Evolutionary conservation across 306 rosid genomes (phyloP), one percentile per base, ranked within the genome.

Genomic region (Quercus parvula): DNA sequence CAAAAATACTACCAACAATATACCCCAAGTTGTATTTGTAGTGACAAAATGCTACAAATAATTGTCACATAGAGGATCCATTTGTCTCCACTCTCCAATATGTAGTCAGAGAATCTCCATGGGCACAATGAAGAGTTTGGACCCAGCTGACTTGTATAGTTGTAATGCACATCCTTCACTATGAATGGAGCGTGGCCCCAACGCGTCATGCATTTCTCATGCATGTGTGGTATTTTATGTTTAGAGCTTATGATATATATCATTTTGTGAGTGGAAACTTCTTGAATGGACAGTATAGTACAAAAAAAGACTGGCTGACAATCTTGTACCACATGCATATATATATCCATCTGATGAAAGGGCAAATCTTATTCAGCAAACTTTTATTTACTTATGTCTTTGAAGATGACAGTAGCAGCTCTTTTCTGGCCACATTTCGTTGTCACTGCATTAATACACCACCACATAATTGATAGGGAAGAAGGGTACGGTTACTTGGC

Each of bases 141-240:
- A 57, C 70, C 70, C 51, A 20, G 54, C 64, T 75, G 69, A 30
- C 57, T 41, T 57, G 57, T 64, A 61, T 44, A 22, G 51, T 41
- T 57, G 57, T 30, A 61, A 20, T 54, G 83, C 85, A 81, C 78
- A 74, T 78, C 73, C 69, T 78, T 38, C 54, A 35, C 18, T 46
- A 31, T 75, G 83, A 85, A 71, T 85, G 78, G 78, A 74, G 69
- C 46, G 81, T 78, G 78, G 18, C 24, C 17, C 12, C 14, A 62
- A 81, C 69, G 74, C 64, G 41, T 33, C 70, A 4, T 57, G 33
- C 71, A 69, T 52, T 66, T 64, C 58, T 35, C 51, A 67, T 49
- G 17, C 51, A 67, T 49, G 17, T 51, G 66, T 66, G 79, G 22
- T 46, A 74, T 38, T 75, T 73, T 24, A 20, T 41, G 46, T 41